phyloP scores from a whole-genome alignment of 129 eudicot genomes.

The Daucus carota region DNA sequence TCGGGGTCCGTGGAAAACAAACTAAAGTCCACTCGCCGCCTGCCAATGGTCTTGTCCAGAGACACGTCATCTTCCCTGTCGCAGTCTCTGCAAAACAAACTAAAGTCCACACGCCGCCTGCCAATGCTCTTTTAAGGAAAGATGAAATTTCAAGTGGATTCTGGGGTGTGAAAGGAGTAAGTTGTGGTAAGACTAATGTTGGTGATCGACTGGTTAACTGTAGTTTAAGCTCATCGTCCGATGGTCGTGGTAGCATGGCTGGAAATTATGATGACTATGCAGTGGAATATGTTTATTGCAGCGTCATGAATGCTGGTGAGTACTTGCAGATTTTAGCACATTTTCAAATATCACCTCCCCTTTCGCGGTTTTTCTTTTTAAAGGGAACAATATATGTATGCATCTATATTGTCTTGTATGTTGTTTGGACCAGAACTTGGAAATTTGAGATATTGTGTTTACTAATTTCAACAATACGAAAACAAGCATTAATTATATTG shows the following conservation, averaged over 20 bases:
- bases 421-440: not conserved
- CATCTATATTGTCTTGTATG: not conserved
- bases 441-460: not conserved
- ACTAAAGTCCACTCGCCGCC: constrained; percentile 34
- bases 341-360: not conserved
- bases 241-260: constrained; percentile 84
- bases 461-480: not conserved
- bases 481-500: not conserved
- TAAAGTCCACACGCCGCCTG: constrained; percentile 31
- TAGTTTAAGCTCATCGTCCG: constrained; percentile 76
- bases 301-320: constrained; percentile 89
- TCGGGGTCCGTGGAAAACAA: constrained; percentile 46
- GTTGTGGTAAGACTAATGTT: constrained; percentile 27
- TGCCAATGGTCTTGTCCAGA: constrained; percentile 33
- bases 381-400: not conserved
- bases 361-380: not conserved
- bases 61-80: constrained; percentile 63
- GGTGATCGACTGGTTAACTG: constrained; percentile 34
- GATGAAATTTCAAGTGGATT: constrained; percentile 41
- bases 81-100: constrained; percentile 44
- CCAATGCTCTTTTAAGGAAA: constrained; percentile 39
- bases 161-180: constrained; percentile 42
- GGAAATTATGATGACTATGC: constrained; percentile 66
- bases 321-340: not conserved
- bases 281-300: constrained; percentile 79